Conservation (phyloP, 208 protist genomes). For the Entamoeba invadens region DNA sequence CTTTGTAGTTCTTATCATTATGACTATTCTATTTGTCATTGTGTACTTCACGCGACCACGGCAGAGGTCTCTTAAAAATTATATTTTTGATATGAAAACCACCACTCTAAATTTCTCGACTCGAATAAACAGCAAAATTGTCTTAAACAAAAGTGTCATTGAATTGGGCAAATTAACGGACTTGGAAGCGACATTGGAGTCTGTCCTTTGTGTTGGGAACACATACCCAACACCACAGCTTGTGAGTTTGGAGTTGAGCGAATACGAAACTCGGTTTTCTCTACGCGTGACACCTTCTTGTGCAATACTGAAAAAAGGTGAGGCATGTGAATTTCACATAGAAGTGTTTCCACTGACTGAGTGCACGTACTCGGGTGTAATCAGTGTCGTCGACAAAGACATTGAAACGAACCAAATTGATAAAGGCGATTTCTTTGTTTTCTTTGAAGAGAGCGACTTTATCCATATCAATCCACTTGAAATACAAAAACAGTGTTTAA, state of each 20-base stretch:
- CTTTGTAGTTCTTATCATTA: not conserved
- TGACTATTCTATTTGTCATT: not conserved
- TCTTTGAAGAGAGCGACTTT: not conserved
- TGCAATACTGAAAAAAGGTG: not conserved
- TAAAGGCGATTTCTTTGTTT: not conserved
- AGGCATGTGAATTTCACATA: not conserved
- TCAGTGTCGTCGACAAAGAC: not conserved
- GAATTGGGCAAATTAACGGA: not conserved
- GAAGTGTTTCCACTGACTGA: not conserved
- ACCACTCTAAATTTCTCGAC: not conserved
- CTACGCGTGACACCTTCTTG: not conserved
- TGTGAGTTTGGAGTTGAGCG: not conserved
- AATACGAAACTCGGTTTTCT: not conserved
- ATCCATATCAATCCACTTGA: not conserved
- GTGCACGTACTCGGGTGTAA: not conserved
- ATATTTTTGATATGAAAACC: not conserved
- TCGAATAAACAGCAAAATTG: not conserved
- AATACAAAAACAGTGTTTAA: not conserved
- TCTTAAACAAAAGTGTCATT: not conserved
- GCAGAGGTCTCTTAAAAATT: not conserved
- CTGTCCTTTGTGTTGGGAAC: not conserved
- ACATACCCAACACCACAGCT: not conserved
- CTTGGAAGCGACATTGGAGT: not conserved
- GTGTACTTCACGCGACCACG: not conserved
- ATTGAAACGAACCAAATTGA: not conserved